A percentile compares a stretch with the other conserved stretches of the same genome.
phyloP scores from a whole-genome alignment of 495 filamentous ascomycete species.

The Bombardia bombarda region DNA sequence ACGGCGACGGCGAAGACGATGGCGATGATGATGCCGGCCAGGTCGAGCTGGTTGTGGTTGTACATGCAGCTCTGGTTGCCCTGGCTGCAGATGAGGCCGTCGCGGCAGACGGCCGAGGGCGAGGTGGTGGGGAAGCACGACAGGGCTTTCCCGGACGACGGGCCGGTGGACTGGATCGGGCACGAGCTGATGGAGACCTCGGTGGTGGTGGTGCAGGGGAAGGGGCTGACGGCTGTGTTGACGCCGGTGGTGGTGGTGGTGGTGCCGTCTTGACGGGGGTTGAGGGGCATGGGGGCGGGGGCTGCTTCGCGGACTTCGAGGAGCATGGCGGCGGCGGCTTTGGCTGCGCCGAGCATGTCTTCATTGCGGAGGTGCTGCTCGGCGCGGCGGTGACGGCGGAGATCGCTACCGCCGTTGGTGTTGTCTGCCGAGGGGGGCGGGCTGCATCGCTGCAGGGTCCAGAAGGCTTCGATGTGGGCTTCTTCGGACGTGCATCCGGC shows the following conservation, averaged over 20 bases:
- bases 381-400: constrained; percentile 24
- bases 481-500: constrained; percentile 32
- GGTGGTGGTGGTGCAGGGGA: constrained; percentile 31
- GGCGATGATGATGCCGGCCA: constrained; percentile 33
- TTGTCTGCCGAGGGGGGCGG: constrained; percentile 4
- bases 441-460: constrained; percentile 24
- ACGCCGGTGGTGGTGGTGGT: constrained; percentile 2
- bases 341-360: no score
- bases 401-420: no score
- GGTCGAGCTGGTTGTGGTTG: constrained; percentile 24
- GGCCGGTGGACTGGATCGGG: constrained; percentile 27
- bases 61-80: constrained; percentile 37
- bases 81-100: constrained; percentile 35
- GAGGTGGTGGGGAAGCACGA: constrained; percentile 29
- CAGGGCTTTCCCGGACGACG: constrained; percentile 18
- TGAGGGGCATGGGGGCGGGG: constrained; percentile 8
- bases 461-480: constrained; percentile 25
- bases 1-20: constrained; percentile 30
- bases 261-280: constrained; percentile 4
- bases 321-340: constrained; percentile 13
- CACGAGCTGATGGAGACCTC: constrained; percentile 23
- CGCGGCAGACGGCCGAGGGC: constrained; percentile 29
- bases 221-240: constrained; percentile 9
- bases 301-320: not conserved
- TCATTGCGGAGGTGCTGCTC: no score